Base-by-base conservation (phyloP, 768 basidiomycete genomes). In the Serendipita sp. region DNA sequence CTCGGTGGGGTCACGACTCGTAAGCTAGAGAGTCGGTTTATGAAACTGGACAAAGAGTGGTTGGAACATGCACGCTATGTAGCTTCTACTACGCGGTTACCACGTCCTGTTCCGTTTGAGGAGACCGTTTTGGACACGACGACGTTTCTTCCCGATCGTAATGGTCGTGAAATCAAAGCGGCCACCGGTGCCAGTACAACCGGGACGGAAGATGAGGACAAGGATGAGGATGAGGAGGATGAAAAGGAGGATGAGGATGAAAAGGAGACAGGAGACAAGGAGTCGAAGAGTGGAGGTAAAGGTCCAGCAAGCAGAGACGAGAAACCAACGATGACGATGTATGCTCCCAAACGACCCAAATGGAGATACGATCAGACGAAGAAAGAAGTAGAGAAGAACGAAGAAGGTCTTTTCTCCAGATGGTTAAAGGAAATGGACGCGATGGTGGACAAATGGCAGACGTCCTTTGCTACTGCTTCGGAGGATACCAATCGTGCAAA, bases 341-440 rank as follows among this genome's bases (percentile, higher is more conserved):
- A 71, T 11, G 78, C 79, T 70, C 90, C 90, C 16, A 81, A 75
- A 67, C 73, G 94, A 65, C 93, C 94, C 2, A 92, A 86, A 72
- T 96, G 93, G 89, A 77, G 81, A 18, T 90, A 83, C 72, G 86
- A 88, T 28, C 88, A 88, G 85, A 80, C 84, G 45, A 97, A 95
- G 77, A 83, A 81, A 28, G 89, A 93, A 74, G 86, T 97, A 15
- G 92, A 97, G 70, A 79, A 78, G 63, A 96, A 95, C 71, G 94
- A 97, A 74, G 89, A 92, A 70, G 90, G 85, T 0, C 53, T 84
- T 45, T 94, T 92, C 75, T 80, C 75, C 64, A 86, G 85, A 71
- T 96, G 93, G 92, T 75, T 91, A 18, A 72, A 75, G 3, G 76
- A 82, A 68, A 87, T 84, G 2, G 86, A 92, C 69, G 73, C 75